phyloP scores from a whole-genome alignment of 169 alveolate genomes.

The Toxoplasma gondii region DNA sequence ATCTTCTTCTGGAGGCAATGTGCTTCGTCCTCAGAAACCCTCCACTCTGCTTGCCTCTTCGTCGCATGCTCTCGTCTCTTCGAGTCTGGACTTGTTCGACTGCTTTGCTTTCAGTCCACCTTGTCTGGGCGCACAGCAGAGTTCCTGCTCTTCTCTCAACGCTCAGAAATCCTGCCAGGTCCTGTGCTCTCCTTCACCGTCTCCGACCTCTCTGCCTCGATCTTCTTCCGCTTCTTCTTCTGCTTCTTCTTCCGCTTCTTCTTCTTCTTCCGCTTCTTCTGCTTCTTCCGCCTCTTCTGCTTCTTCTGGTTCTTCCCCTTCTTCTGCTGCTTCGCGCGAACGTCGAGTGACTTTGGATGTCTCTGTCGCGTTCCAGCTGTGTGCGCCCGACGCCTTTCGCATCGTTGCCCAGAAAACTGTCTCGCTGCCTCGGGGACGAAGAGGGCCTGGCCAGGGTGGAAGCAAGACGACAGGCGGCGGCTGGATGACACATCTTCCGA shows the following conservation, averaged over 20 bases:
- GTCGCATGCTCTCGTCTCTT: too few relatives aligned
- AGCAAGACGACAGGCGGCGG: slow-evolving; percentile 6
- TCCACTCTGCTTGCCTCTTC: too few relatives aligned
- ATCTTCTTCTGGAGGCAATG: not conserved
- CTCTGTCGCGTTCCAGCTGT: slow-evolving; percentile 17
- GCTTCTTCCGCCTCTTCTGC: not conserved
- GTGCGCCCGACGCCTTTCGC: not conserved
- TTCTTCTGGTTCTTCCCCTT: not conserved
- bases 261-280: not conserved
- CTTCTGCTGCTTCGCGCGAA: not conserved
- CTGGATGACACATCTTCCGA: slow-evolving; percentile 17
- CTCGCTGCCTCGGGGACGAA: not conserved
- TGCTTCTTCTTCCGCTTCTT: too few relatives aligned
- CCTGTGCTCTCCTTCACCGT: not conserved
- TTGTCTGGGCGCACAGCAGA: not conserved
- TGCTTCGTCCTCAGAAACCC: too few relatives aligned
- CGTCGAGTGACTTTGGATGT: not conserved
- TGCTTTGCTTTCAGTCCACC: not conserved
- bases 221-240: too few relatives aligned
- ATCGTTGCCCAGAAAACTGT: slow-evolving; percentile 13
- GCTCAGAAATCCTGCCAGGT: not conserved
- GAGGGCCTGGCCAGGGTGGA: not conserved
- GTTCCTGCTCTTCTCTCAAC: not conserved
- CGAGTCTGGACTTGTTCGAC: not conserved
- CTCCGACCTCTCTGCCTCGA: not conserved